Evolutionary conservation across 192 early-diverging fungal genomes (phyloP).

Genomic region (Mortierella alpina): DNA sequence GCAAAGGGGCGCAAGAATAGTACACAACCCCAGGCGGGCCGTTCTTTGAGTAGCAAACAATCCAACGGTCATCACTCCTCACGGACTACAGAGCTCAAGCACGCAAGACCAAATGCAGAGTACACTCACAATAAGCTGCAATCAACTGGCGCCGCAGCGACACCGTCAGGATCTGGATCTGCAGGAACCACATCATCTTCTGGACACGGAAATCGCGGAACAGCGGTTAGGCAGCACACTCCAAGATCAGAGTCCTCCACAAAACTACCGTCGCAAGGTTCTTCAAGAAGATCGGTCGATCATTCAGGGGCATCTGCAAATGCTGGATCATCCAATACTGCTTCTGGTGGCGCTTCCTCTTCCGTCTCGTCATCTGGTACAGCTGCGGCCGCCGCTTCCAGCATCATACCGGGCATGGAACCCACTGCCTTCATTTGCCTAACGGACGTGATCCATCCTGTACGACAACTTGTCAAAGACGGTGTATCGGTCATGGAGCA

Average conservation of each 20-base stretch:
- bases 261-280: slow-evolving; percentile 10
- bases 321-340: slow-evolving; percentile 5
- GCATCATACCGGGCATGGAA: slow-evolving; percentile 49
- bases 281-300: slow-evolving; percentile 16
- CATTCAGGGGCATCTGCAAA: slow-evolving; percentile 4
- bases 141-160: neutral
- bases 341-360: neutral
- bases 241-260: neutral
- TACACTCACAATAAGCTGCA: neutral
- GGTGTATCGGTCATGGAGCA: slow-evolving; percentile 40
- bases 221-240: neutral
- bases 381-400: neutral
- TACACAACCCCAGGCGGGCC: slow-evolving; percentile 3
- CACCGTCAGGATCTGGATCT: slow-evolving; percentile 18
- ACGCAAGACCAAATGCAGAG: neutral
- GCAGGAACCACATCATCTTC: neutral
- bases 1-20: neutral
- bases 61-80: neutral
- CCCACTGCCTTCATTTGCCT: slow-evolving; percentile 48
- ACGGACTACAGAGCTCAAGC: too few relatives aligned
- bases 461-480: slow-evolving; percentile 43
- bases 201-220: too few relatives aligned
- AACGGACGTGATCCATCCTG: slow-evolving; percentile 41
- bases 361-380: neutral
- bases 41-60: slow-evolving; percentile 34